Base-by-base conservation (phyloP, 1,284 basidiomycete genomes). In the Leccinum subrobustum region DNA sequence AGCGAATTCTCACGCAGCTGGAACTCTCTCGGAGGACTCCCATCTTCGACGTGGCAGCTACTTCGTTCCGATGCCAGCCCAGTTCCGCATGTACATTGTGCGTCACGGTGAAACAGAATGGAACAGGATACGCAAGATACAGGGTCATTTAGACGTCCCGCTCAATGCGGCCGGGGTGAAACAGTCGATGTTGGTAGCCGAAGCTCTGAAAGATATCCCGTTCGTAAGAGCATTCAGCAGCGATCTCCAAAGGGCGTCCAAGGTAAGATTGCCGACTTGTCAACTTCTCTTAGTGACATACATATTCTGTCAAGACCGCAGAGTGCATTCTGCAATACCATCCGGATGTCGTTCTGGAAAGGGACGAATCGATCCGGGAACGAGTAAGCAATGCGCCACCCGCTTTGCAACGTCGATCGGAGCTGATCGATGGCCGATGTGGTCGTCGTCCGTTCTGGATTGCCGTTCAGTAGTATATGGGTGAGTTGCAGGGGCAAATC, bases 31-130 rank as follows among this genome's bases (percentile, higher is more conserved):
- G 16, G 16, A 52, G 9, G 16, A 31, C 51, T 52, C 6, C 29
- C 23, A 12, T n/a, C 64, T 51, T 44, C 29, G 18, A 20, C 20
- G 18, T 44, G 14, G n/a, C 31, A 31, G 23, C 18, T 25, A 44
- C 42, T 48, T 25, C 29, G 16, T 58, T 57, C 25, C 60, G 39
- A 72, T 71, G 69, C 60, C 63, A 33, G 57, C 72, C 54, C 59
- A 64, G 52, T 74, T 78, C 37, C 77, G 77, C 50, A 68, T 92
- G 44, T 89, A 86, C 70, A 76, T 92, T 61, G 81, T 91, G 51
- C 83, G 89, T 52, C 90, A 92, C 67, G 90, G 89, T 35, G 89
- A 92, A 76, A 92, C 89, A 31, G 79, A 84, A 54, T 84, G 82
- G 68, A 92, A 91, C 70, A 74, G 77, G 57, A 71, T 75, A 9